A percentile compares a stretch with the other conserved stretches of the same genome.
phyloP scores from a whole-genome alignment of 2,329 filamentous ascomycete genomes.

The Apiospora phragmitis region DNA sequence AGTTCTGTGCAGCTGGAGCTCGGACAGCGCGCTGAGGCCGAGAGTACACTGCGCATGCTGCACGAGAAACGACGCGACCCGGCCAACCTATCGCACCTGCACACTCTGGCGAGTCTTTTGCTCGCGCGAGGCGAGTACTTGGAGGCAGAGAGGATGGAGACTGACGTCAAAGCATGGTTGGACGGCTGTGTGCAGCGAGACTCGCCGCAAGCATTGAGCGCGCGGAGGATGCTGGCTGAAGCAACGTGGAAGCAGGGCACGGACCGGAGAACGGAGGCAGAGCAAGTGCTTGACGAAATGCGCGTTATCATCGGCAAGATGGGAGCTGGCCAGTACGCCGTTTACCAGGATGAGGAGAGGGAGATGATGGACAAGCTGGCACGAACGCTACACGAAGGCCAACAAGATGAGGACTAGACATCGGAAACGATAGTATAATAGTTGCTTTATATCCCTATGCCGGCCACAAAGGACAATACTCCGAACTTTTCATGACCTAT shows the following conservation, averaged over 20 bases:
- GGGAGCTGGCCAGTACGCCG: slow-evolving; percentile 13
- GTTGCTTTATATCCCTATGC: too few species aligned
- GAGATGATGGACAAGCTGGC: slow-evolving; percentile 11
- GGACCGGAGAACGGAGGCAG: slow-evolving; percentile 11
- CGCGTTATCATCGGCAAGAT: slow-evolving; percentile 9
- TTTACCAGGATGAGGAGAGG: slow-evolving; percentile 17
- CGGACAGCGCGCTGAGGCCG: slow-evolving; percentile 4
- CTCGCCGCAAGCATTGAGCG: slow-evolving; percentile 62
- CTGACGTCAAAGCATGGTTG: slow-evolving; percentile 7
- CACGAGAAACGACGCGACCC: slow-evolving; percentile 12
- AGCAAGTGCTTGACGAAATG: slow-evolving; percentile 12
- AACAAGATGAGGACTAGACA: background rate
- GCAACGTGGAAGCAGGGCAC: slow-evolving; percentile 15
- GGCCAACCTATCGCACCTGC: slow-evolving; percentile 15
- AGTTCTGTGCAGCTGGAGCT: slow-evolving; percentile 11
- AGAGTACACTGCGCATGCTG: slow-evolving; percentile 15
- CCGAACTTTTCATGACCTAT: too few species aligned
- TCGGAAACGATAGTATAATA: too few species aligned
- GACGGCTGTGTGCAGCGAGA: slow-evolving; percentile 90
- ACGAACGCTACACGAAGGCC: background rate
- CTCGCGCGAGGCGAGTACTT: slow-evolving; percentile 13
- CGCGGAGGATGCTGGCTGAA: slow-evolving; percentile 63
- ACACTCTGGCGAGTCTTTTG: slow-evolving; percentile 13
- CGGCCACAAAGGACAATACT: too few species aligned
- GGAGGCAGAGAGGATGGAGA: slow-evolving; percentile 11